Conservation (phyloP, 768 basidiomycete genomes). For the Trametes sanguinea region DNA sequence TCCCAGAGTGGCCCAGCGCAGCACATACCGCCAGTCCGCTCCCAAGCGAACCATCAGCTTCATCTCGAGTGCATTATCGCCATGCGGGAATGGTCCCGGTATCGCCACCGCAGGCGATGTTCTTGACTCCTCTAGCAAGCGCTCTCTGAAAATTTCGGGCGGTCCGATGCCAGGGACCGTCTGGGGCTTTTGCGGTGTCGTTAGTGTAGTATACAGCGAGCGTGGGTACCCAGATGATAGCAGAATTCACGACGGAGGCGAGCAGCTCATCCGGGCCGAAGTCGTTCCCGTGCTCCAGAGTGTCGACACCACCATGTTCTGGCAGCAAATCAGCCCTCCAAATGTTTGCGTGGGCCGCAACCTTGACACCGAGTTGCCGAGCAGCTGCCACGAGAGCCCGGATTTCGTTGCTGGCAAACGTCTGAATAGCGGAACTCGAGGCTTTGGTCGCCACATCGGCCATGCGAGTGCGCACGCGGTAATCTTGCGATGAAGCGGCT, state of each 20-base stretch:
- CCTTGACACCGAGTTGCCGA: conserved; percentile 53
- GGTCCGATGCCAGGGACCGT: conserved; percentile 41
- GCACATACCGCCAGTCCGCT: conserved; percentile 51
- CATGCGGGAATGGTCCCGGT: conserved; percentile 67
- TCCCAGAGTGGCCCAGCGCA: conserved; percentile 60
- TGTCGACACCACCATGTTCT: conserved; percentile 41
- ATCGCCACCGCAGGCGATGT: conserved; percentile 64
- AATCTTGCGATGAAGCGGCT: conserved; percentile 41
- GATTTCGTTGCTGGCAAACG: conserved; percentile 50
- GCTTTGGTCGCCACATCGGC: conserved; percentile 41
- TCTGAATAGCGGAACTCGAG: conserved; percentile 39
- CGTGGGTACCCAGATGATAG: conserved; percentile 58
- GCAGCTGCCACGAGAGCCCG: conserved; percentile 52
- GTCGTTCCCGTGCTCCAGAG: conserved; percentile 57
- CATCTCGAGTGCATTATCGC: conserved; percentile 61
- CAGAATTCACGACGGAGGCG: conserved; percentile 9
- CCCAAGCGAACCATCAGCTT: conserved; percentile 59
- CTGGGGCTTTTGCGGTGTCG: conserved; percentile 19
- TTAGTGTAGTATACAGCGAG: conserved; percentile 49
- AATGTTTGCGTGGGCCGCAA: conserved; percentile 54
- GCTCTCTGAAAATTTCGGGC: conserved; percentile 47
- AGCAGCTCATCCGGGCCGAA: conserved; percentile 24
- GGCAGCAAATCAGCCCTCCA: conserved; percentile 22
- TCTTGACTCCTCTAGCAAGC: conserved; percentile 44
- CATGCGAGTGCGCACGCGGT: conserved; percentile 51